Conservation (phyloP, 805 yeast genomes). For the Suhomyces tanzawaensis region DNA sequence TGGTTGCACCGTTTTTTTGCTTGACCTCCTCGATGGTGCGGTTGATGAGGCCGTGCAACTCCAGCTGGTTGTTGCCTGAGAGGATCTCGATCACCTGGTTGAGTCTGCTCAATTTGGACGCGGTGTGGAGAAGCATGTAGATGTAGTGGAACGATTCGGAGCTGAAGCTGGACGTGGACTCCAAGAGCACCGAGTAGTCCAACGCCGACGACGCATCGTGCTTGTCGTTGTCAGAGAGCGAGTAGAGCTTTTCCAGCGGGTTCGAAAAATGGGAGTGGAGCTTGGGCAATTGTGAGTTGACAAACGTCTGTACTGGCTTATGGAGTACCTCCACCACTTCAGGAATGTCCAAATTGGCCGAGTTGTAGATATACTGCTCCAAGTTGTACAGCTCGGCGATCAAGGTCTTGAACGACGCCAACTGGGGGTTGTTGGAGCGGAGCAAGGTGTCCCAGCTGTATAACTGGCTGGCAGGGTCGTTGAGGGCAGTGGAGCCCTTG, state of each 20-base stretch:
- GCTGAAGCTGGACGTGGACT: conserved; percentile 24
- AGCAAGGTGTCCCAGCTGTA: conserved; percentile 23
- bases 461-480: conserved; percentile 7
- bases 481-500: conserved; percentile 24
- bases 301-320: conserved; percentile 29
- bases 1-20: conserved; percentile 45
- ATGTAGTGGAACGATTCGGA: conserved; percentile 54
- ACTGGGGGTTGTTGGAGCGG: conserved; percentile 31
- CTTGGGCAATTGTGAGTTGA: conserved; percentile 27
- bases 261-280: conserved; percentile 23
- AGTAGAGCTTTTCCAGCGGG: conserved; percentile 8
- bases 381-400: conserved; percentile 37
- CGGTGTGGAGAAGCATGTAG: conserved; percentile 50
- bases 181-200: conserved; percentile 31
- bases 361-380: conserved; percentile 53
- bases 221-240: not conserved
- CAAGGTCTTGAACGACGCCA: conserved; percentile 34
- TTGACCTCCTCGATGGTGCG: conserved; percentile 65
- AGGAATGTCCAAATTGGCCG: conserved; percentile 56
- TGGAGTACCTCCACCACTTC: conserved; percentile 45
- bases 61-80: conserved; percentile 54
- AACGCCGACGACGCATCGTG: conserved; percentile 5
- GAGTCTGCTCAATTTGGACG: conserved; percentile 59
- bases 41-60: conserved; percentile 60
- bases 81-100: conserved; percentile 56